phyloP scores from a whole-genome alignment of 176 grass and related monocot genomes.

The Paspalum vaginatum region DNA sequence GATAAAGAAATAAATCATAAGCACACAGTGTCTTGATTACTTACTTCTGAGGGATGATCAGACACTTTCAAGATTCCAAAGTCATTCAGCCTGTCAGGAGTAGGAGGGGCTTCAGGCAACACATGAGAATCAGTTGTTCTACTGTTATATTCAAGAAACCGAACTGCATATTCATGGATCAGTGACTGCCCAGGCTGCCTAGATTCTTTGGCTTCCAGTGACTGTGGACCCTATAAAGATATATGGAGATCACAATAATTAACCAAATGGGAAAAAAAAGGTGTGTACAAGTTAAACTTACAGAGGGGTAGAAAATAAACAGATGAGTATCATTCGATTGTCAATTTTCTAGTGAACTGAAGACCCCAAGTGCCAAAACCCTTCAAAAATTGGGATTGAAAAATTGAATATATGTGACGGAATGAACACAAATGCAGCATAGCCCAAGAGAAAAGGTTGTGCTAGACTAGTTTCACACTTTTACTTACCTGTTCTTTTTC shows the following conservation, averaged over 20 bases:
- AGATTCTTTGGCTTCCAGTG: slow-evolving; percentile 32
- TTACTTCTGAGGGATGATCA: slow-evolving; percentile 80
- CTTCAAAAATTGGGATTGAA: slow-evolving; percentile 26
- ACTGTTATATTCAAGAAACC: slow-evolving; percentile 78
- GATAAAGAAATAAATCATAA: slow-evolving; percentile 36
- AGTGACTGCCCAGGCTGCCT: slow-evolving; percentile 23
- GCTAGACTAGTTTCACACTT: slow-evolving; percentile 14
- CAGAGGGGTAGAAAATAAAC: background rate
- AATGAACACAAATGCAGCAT: background rate
- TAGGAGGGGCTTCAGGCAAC: slow-evolving; percentile 73
- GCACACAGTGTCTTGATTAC: background rate
- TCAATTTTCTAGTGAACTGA: background rate
- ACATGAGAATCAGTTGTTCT: slow-evolving; percentile 38
- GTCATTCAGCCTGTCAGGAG: slow-evolving; percentile 80
- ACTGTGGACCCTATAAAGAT: slow-evolving; percentile 40
- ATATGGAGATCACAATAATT: slow-evolving; percentile 36
- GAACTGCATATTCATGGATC: slow-evolving; percentile 83
- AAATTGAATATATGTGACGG: slow-evolving; percentile 2
- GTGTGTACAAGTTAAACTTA: slow-evolving; percentile 15
- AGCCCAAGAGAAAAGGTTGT: slow-evolving; percentile 2
- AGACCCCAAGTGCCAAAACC: background rate
- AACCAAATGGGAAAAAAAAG: slow-evolving; percentile 25
- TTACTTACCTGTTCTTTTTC: slow-evolving; percentile 46
- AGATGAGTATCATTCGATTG: slow-evolving; percentile 14
- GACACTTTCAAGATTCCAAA: slow-evolving; percentile 73